Evolutionary conservation across 164 flowering plant genomes (phyloP).

Genomic region (Sextonia rubra): DNA sequence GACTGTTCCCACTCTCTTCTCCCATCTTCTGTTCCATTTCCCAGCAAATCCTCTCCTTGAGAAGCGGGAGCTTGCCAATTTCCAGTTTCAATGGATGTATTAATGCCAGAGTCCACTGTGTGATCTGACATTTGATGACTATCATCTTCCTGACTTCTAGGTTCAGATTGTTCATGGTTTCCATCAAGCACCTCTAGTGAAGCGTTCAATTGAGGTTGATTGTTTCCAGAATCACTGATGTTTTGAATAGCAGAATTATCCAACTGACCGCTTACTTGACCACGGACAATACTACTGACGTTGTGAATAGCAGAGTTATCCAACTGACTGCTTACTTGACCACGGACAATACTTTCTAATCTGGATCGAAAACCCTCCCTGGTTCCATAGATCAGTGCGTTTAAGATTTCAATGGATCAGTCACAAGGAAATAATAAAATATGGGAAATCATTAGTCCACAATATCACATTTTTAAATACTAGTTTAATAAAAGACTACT

Average conservation of each 20-base stretch:
- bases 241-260: no score
- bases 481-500: no score
- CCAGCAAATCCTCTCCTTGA: constrained; percentile 45
- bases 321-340: constrained; percentile 68
- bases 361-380: constrained; percentile 94
- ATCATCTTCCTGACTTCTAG: constrained; percentile 34
- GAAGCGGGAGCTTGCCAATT: constrained; percentile 39
- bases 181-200: constrained; percentile 33
- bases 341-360: constrained; percentile 78
- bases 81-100: constrained; percentile 27
- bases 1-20: constrained; percentile 48
- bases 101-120: constrained; percentile 25
- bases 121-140: constrained; percentile 25
- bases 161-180: constrained; percentile 33
- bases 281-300: constrained; percentile 35
- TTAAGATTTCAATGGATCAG: no score
- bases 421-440: no score
- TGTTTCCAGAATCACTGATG: no score
- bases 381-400: constrained; percentile 10
- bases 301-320: constrained; percentile 40
- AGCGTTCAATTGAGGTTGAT: constrained; percentile 13
- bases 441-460: no score
- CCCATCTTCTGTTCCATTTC: constrained; percentile 40
- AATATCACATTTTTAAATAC: no score
- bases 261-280: no score